Conservation (phyloP, 2,329 filamentous ascomycete species). For the Monosporascus cannonballus region DNA sequence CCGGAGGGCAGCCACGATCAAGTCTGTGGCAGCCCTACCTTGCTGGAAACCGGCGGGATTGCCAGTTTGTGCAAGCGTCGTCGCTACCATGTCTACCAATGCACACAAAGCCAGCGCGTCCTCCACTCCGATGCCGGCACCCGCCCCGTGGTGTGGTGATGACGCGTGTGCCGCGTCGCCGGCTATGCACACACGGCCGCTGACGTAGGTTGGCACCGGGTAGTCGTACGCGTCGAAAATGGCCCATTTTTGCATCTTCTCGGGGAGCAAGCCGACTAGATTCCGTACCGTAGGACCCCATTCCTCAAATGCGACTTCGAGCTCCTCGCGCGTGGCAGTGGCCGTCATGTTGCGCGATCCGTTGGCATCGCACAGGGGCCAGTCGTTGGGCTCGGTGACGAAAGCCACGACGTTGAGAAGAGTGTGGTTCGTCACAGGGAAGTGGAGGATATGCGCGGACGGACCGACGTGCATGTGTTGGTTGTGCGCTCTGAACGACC, state of each 20-base stretch:
- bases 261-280: constrained; percentile 13
- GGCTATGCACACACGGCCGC: constrained; percentile 12
- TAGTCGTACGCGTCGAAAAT: constrained; percentile 19
- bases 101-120: constrained; percentile 35
- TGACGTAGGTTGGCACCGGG: constrained; percentile 12
- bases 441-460: constrained; percentile 15
- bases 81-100: constrained; percentile 30
- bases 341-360: constrained; percentile 7
- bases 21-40: constrained; percentile 5
- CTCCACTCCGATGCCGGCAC: constrained; percentile 30
- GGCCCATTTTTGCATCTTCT: constrained; percentile 17
- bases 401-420: constrained; percentile 18
- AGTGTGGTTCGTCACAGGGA: constrained; percentile 16
- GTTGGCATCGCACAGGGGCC: constrained; percentile 11
- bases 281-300: constrained; percentile 13
- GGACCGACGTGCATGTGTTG: constrained; percentile 17
- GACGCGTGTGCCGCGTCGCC: constrained; percentile 20
- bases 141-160: constrained; percentile 16
- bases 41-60: not conserved
- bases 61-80: not conserved
- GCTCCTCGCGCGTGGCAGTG: constrained; percentile 10
- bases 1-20: constrained; percentile 10
- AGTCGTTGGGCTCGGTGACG: constrained; percentile 13
- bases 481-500: constrained; percentile 12
- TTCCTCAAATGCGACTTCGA: constrained; percentile 9